Base-by-base conservation (phyloP, 2,329 filamentous ascomycete genomes). In the Apiospora marii region DNA sequence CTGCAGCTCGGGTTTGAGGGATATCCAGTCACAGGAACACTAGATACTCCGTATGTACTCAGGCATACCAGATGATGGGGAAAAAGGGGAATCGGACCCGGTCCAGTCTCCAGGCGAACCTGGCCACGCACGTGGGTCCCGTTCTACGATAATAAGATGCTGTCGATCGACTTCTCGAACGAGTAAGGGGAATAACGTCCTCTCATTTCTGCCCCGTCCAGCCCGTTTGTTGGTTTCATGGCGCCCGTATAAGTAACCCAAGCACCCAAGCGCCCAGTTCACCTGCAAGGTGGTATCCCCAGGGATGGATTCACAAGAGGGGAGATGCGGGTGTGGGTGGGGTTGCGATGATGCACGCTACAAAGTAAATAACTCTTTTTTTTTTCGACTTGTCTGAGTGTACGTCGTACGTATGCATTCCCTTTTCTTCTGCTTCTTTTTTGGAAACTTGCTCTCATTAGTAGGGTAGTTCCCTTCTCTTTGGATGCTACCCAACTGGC, bases 91-190 rank as follows among this genome's bases (percentile, higher is more conserved):
- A 37, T 64, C 22, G 34, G 34, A 14, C 19, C 58, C 58, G 34
- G n/a, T 2, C 34, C 58, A 64, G n/a, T 37, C 34, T 27, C 53
- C 53, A 16, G 53, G 30, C 53, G 53, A 37, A 61, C 30, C 16
- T 61, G 58, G 58, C 22, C 34, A 22, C 34, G 30, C 53, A 37
- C 30, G 53, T 37, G 30, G 30, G 53, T 34, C 53, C 53, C 53
- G 16, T 37, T 37, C 30, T 37, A 61, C 53, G 53, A 61, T 61
- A 61, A 64, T 64, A 64, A 64, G 58, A 30, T 64, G 34, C 34
- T 64, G 58, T 64, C 58, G 58, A 64, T 64, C 58, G 30, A 64
- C 58, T 64, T 64, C 58, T 64, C 58, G 58, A 64, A 64, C 58
- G 58, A 64, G 58, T n/a, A 41, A 64, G 58, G 34, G 34, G 30